Conservation (phyloP, 768 basidiomycete species). For the Panaeolus cyanescens region DNA sequence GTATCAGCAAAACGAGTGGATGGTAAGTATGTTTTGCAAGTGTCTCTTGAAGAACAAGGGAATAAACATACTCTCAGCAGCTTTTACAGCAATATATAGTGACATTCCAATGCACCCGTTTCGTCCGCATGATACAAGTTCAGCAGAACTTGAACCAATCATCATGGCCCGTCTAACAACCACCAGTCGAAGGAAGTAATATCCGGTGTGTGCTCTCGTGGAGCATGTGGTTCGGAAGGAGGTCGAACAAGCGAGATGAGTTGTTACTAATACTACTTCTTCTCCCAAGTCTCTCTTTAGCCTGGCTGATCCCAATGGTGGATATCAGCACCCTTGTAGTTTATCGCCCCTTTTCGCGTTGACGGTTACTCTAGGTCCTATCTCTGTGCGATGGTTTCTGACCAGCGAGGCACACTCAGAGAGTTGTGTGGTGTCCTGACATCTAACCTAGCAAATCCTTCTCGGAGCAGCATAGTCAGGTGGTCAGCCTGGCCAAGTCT, state of each 20-base stretch:
- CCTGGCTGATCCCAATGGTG: no score
- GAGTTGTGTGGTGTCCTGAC: no score
- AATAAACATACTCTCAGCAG: background rate
- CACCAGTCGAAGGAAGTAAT: background rate
- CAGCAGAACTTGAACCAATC: no score
- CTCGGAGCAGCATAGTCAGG: no score
- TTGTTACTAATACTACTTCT: background rate
- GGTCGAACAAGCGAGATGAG: background rate
- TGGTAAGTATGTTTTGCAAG: background rate
- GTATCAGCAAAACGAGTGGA: background rate
- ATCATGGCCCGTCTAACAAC: background rate
- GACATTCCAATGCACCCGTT: background rate
- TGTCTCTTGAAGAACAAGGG: background rate
- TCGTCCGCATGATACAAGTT: background rate
- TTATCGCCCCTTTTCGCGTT: no score
- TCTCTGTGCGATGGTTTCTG: no score
- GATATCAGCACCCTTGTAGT: no score
- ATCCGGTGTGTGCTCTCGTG: background rate
- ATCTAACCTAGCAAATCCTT: no score
- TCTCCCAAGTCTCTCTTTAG: no score
- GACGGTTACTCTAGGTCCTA: no score
- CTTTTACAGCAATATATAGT: background rate
- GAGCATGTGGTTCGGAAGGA: background rate
- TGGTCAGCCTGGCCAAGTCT: no score
- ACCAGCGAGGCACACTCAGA: no score